Evolutionary conservation across 345 rosid genomes (phyloP), one percentile per base, ranked within the genome.

Genomic region (Citrus maxima): DNA sequence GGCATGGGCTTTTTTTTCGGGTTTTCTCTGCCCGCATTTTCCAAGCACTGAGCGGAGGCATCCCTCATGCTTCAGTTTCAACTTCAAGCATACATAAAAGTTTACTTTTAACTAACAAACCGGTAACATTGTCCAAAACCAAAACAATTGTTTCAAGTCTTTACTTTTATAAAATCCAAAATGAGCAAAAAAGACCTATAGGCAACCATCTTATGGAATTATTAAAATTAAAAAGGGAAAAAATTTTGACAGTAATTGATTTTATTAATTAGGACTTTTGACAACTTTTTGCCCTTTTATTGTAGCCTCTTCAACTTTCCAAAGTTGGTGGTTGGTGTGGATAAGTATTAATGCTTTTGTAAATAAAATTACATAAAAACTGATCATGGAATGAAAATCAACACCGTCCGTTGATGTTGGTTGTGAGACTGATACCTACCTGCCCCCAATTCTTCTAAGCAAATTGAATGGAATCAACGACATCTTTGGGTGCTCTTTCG

Each of bases 141-240:
- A 6, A 62, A n/a, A 18, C n/a, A 7, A 25, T 2, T 42, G 7
- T 22, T 76, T 30, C 49, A 56, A 65, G 27, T 54, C 60, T 35
- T 35, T 34, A 67, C 24, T 60, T 32, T 49, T 35, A 72, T 18
- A n/a, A 70, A 64, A 10, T 30, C 25, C 42, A 18, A 64, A 64
- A 51, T 14, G 55, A 51, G 1, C 1, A 58, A 24, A 35, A 22
- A 69, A 10, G 37, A 27, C 64, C 12, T 28, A 28, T 69, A 38
- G 40, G 70, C 63, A 59, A 55, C n/a, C n/a, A n/a, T n/a, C n/a
- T 12, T 63, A 25, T 22, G 42, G 75, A 82, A 66, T 51, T 77
- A 71, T 70, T 80, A 21, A 38, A 74, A 77, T 32, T 61, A 73
- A n/a, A 66, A 30, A 70, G 35, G 6, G 6, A 34, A 34, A 34